These are phyloP conservation scores for Emmonsia crescens DNA, from an alignment of 2,329 filamentous ascomycete species.

Conservation along the genomic window DNA sequence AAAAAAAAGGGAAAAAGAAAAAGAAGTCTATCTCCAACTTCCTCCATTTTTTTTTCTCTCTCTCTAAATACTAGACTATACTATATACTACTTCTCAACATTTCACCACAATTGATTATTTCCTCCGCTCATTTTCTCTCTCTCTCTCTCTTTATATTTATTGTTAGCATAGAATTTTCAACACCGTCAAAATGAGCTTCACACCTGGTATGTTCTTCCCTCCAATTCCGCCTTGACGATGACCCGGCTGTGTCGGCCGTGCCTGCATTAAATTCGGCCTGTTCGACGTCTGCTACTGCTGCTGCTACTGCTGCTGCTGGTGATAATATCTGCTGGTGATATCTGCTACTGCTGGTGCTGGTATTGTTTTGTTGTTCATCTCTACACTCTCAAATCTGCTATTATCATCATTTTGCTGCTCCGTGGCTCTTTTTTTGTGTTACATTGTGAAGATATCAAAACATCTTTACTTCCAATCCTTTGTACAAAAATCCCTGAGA, in stretches of 20 bases:
- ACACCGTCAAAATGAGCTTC: slow-evolving; percentile 29
- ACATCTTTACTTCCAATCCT: background rate
- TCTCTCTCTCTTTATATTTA: slow-evolving; percentile 15
- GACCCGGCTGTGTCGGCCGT: background rate
- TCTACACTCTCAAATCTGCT: background rate
- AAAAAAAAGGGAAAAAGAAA: background rate
- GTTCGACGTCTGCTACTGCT: background rate
- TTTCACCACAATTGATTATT: too few relatives aligned
- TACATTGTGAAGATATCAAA: background rate
- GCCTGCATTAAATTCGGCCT: background rate
- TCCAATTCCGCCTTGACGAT: background rate
- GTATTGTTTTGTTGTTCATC: background rate
- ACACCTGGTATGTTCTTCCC: slow-evolving; percentile 34
- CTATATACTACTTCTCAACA: background rate
- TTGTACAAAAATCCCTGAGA: background rate
- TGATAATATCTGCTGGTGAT: background rate
- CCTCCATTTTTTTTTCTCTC: slow-evolving; percentile 9
- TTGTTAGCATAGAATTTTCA: slow-evolving; percentile 19
- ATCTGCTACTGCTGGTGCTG: background rate
- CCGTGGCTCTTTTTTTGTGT: background rate
- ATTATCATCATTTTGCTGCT: background rate
- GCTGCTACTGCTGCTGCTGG: background rate
- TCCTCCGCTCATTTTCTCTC: slow-evolving; percentile 14
- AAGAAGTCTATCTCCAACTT: slow-evolving; percentile 7
- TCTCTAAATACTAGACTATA: slow-evolving; percentile 14